Evolutionary conservation across 352 stramenopile genomes (phyloP), one percentile per base, ranked within the genome.

Genomic region (Saprolegnia parasitica): DNA sequence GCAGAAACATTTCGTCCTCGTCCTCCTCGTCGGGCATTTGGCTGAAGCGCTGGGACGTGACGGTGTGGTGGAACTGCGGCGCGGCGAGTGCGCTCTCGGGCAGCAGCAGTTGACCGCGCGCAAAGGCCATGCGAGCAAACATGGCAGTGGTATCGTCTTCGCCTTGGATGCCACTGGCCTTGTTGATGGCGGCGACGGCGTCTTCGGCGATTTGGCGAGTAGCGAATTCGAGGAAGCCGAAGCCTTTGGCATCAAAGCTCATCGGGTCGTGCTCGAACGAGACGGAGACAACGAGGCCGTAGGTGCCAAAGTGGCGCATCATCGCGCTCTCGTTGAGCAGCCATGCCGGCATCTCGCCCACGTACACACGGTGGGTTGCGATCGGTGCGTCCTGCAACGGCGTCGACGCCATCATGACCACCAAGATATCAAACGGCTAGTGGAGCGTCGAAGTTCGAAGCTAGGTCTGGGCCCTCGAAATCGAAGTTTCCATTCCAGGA

Each of bases 301-400:
- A 68, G 3, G 32, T 61, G 62, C 6, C 35, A 39, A 68, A 68
- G 50, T 61, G 47, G 29, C 47, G 18, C 39, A 29, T 26, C 23
- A 47, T 35, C 21, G 47, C 26, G 21, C 63, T 24, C 21, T 68
- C 62, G 8, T 20, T 47, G 23, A 68, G 42, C 23, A 68, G 50
- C 62, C 62, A 68, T 1, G 62, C 29, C 16, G 62, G 62, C 16
- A 68, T 26, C 23, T 68, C 21, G 16, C 62, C 62, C 10, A 68
- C 62, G 39, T 61, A 58, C 42, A 68, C 39, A 21, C 62, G 62
- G 50, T 47, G 35, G 40, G 20, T 54, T 5, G 57, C 58, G 21
- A 23, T n/a, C 26, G 10, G 49, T 56, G 20, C 49, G 26, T 16
- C 49, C 9, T 56, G 49, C 35, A 46, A 18, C 40, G 56, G 29